Evolutionary conservation across 345 rosid species (phyloP).

Genomic region (Hibiscus mutabilis): DNA sequence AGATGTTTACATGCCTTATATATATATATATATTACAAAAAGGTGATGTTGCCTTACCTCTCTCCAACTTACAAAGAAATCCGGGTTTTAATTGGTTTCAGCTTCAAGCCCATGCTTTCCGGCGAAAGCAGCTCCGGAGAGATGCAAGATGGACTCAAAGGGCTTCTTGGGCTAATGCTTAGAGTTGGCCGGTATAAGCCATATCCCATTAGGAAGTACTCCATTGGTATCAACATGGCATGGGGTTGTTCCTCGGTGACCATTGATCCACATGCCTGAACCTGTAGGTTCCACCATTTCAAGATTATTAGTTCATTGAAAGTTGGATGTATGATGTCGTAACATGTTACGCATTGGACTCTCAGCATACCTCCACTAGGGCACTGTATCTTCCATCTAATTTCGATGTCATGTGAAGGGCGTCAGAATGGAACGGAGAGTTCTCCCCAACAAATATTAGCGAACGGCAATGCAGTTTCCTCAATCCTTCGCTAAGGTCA

Average conservation of each 20-base stretch:
- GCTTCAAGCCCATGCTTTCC: conserved; percentile 96
- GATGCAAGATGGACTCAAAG: conserved; percentile 73
- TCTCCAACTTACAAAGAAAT: conserved; percentile 17
- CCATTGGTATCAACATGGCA: conserved; percentile 91
- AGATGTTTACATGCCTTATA: conserved; percentile 12
- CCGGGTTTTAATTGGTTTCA: conserved; percentile 89
- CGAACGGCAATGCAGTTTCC: conserved; percentile 65
- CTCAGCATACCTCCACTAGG: conserved; percentile 67
- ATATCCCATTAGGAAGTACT: conserved; percentile 80
- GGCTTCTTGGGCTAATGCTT: conserved; percentile 85
- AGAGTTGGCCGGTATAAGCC: conserved; percentile 69
- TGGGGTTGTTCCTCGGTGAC: conserved; percentile 97
- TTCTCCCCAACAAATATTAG: conserved; percentile 83
- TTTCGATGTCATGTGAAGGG: conserved; percentile 75
- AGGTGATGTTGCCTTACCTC: not conserved
- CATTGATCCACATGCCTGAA: conserved; percentile 89
- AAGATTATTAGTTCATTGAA: not conserved
- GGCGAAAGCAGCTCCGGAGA: conserved; percentile 94
- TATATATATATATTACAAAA: conserved; percentile 16
- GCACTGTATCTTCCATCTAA: conserved; percentile 76
- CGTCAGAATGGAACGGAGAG: conserved; percentile 81
- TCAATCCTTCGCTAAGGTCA: conserved; percentile 68
- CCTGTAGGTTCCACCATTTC: conserved; percentile 36
- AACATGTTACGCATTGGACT: not conserved
- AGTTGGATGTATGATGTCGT: not conserved